Percentiles rank a stretch among this genome's conserved stretches.
These are phyloP conservation scores for Tulasnella sp. DNA, from an alignment of 768 basidiomycete genomes.

Conservation along the genomic window DNA sequence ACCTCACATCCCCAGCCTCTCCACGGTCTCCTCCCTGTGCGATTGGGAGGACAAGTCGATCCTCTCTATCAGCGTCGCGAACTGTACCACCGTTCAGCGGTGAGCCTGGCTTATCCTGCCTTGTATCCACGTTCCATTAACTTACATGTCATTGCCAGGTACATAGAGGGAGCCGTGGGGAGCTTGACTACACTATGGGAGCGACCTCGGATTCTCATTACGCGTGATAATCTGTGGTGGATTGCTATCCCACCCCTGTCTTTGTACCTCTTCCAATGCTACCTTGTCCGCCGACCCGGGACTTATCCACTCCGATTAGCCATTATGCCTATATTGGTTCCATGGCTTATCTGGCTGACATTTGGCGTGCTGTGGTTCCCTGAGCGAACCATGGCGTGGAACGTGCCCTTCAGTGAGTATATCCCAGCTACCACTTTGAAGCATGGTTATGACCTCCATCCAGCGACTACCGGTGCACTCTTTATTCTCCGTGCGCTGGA, in stretches of 20 bases:
- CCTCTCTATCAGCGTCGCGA: too few relatives aligned
- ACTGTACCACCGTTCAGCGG: too few relatives aligned
- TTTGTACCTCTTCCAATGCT: constrained; percentile 8
- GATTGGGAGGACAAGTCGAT: too few relatives aligned
- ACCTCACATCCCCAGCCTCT: too few relatives aligned
- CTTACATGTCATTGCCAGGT: too few relatives aligned
- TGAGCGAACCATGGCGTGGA: constrained; percentile 10
- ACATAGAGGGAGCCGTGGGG: too few relatives aligned
- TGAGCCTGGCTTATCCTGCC: too few relatives aligned
- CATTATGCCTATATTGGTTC: not conserved
- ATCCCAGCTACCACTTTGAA: not conserved
- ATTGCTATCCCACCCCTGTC: not conserved
- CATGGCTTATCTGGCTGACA: constrained; percentile 7
- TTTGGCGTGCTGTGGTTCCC: constrained; percentile 4
- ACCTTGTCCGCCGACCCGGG: constrained; percentile 9
- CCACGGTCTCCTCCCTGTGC: too few relatives aligned
- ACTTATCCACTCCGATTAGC: not conserved
- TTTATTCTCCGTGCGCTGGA: constrained; percentile 1
- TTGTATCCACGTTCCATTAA: too few relatives aligned
- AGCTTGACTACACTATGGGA: not conserved
- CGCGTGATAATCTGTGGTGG: not conserved
- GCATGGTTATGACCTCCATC: not conserved
- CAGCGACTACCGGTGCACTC: constrained; percentile 1
- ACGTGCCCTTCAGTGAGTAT: constrained; percentile 7
- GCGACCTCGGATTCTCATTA: not conserved